A percentile compares a stretch with the other conserved stretches of the same genome.
These are phyloP conservation scores for Aureobasidium mangrovei DNA, from an alignment of 2,329 filamentous ascomycete genomes.

Conservation along the genomic window DNA sequence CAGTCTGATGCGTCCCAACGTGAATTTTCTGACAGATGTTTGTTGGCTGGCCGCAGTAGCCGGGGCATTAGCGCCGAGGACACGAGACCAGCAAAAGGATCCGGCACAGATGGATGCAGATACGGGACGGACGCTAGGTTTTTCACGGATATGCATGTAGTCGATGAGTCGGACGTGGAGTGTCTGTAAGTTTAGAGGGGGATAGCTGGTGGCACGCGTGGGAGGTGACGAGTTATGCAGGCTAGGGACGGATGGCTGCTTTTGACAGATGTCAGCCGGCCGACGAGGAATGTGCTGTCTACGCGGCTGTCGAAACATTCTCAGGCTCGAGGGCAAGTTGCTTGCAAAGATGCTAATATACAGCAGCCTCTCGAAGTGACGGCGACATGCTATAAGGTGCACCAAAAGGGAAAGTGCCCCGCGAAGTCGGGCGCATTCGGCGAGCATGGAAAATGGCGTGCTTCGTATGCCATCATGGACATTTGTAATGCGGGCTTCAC, in stretches of 20 bases:
- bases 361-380: not conserved
- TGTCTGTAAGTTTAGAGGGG: not conserved
- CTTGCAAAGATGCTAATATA: not conserved
- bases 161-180: not conserved
- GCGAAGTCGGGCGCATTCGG: not conserved
- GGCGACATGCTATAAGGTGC: not conserved
- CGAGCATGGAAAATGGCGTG: not conserved
- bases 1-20: not conserved
- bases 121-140: not conserved
- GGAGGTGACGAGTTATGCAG: not conserved
- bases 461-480: not conserved
- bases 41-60: not conserved
- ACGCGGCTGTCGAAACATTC: not conserved
- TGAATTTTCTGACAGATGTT: not conserved
- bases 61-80: not conserved
- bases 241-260: not conserved
- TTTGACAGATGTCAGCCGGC: not conserved
- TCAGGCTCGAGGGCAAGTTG: not conserved
- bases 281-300: not conserved
- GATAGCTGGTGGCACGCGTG: not conserved
- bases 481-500: slow-evolving; percentile 11
- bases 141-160: not conserved
- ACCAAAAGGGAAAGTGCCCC: slow-evolving; percentile 3
- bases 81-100: not conserved
- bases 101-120: not conserved